Base-by-base conservation (phyloP, 2,329 filamentous ascomycete genomes). In the Botrytis tulipae region DNA sequence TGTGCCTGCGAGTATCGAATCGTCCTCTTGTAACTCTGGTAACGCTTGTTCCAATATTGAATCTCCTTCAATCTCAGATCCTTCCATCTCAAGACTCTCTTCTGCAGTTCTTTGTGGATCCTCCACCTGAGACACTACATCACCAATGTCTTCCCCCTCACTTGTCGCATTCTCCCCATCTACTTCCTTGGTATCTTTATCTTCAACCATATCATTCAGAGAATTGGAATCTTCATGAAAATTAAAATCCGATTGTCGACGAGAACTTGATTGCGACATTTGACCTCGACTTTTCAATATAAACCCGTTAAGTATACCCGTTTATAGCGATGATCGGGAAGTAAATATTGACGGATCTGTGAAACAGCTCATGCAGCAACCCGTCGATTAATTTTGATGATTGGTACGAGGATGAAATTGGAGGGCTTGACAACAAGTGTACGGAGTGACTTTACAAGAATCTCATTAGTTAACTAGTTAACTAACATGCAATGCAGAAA, bases 161-260 rank as follows among this genome's bases (percentile, higher is more conserved):
- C 25, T 62, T 63, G 59, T 72, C 37, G 73, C 74, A 68, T 75
- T 73, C 32, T 78, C 78, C 12, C 79, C 76, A 37, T 78, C 73
- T 4, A 77, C 20, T 75, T 75, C 44, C 72, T 75, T 29, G 68
- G 73, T 22, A 46, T 48, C 37, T 32, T 42, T 69, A 44, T 59
- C 40, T 40, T 60, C 62, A 44, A 29, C 40, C 46, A 57, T 68
- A 40, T 80, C 74, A 32, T 76, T 77, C 59, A 80, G 67, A 67
- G 77, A 78, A 25, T 78, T 80, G 22, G 73, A 70, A 70, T 80
- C 80, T 44, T 80, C 78, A 71, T 80, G 79, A 60, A 81, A 80
- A 60, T 76, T 74, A 73, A 80, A 80, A 48, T 78, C 76, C 42
- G 75, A 65, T 29, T 67, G 74, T 51, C 62, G 71, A 48, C 48